Evolutionary conservation across 2,329 filamentous ascomycete species (phyloP), one percentile per base, ranked within the genome.

Genomic region (Aciculosporium take): DNA sequence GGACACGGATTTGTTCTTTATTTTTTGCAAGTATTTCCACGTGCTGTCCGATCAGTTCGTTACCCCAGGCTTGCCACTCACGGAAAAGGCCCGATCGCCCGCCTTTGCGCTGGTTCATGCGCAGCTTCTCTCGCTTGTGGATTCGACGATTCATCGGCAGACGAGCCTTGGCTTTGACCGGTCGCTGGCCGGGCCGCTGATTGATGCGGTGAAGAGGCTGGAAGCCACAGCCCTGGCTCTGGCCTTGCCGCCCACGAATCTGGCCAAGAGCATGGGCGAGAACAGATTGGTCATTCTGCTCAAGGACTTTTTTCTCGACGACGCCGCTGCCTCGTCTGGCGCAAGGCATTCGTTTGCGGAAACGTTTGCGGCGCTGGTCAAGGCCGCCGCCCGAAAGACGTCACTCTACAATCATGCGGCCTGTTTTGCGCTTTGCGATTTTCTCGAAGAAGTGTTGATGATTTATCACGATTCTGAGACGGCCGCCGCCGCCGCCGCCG

Each of bases 391-490:
- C 1, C 76, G 79, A 49, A 78, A 75, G 49, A 88, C 82, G 0
- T 88, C 85, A 0, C 69, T 84, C 41, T 94, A 81, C 56, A 81
- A 93, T 56, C 84, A 86, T 54, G 77, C 77, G 47, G 82, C 85
- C 15, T 93, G 86, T 58, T 91, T 91, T 56, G 83, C 85, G 8
- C 68, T 94, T n/a, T 89, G 87, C 55, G 88, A 95, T 57, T 87
- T 94, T 49, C 65, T 94, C 21, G 85, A 94, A 55, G 87, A 94
- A 59, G 72, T 81, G 1, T 65, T 94, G 39, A 66, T 76, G 13
- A 78, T 86, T 31, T 72, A 72, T 45, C 64, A 71, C 43, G 57
- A 62, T 6, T 65, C 62, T 37, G 67, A 68, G 45, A 63, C 65
- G 3, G 57, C 58, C n/a, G 57, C 61, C n/a, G 50, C 50, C 9